Base-by-base conservation (phyloP, 106 monocot genomes). In the Dendrobium huoshanense region DNA sequence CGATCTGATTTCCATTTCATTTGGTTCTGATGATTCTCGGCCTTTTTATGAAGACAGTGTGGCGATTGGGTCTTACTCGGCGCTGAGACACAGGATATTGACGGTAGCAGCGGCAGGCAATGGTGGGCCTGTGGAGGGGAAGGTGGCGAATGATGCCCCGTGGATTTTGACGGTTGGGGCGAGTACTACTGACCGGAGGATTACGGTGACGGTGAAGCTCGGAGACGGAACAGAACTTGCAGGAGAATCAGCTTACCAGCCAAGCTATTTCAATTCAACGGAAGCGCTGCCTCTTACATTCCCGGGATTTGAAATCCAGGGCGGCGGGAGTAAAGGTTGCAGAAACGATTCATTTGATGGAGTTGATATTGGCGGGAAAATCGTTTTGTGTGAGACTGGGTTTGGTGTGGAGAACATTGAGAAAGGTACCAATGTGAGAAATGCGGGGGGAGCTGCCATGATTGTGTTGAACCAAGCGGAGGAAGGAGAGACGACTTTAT, bases 361-460 rank as follows among this genome's bases (percentile, higher is more conserved):
- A 9, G 41, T 79, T 9, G 78, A 82, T 33, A 8, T 87, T 3
- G 13, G 1, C 11, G 87, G 87, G 9, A 90, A 77, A 80, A 70
- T 87, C 25, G 87, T 87, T 0, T 15, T 90, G 4, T 90, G 87
- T 33, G 24, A 58, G 10, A 55, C n/a, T 0, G 41, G 75, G 0
- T 51, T 24, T 37, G 15, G 22, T 25, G 31, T 59, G 2, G n/a
- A 9, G 2, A 56, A 67, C 11, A 37, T 68, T 0, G 75, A 87
- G 4, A 85, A 75, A 68, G 87, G 85, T 0, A 25, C 31, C 70
- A 44, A 49, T 15, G 90, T 83, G 58, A 78, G 80, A 72, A 42
- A 80, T 4, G 90, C 87, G 2, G 87, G 90, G 8, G 90, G 87
- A 18, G 78, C 72, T 2, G 90, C 85, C 22, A 85, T 90, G 85